Evolutionary conservation across 352 stramenopile genomes (phyloP).

Genomic region (Elongisporangium anandrum): DNA sequence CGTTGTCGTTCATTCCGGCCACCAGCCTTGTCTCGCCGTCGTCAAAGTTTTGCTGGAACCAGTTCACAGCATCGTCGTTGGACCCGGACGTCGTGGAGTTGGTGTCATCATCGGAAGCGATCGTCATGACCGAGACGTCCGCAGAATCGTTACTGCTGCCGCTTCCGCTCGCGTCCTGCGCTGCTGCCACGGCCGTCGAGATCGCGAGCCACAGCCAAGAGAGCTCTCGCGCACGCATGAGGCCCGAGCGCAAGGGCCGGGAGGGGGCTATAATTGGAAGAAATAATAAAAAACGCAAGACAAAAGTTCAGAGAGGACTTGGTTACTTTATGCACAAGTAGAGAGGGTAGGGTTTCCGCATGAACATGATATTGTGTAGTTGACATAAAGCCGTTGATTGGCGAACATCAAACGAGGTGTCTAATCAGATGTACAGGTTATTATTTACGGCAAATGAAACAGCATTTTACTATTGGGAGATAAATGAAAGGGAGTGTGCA

Average conservation of each 20-base stretch:
- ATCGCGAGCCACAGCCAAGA: neutral
- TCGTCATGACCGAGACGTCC: neutral
- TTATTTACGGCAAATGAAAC: no score
- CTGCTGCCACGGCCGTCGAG: neutral
- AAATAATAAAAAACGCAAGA: no score
- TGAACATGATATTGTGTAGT: no score
- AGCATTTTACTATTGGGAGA: no score
- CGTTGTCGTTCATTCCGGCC: conserved; percentile 9
- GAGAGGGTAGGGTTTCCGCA: no score
- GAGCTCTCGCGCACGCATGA: neutral
- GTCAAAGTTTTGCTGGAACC: conserved; percentile 23
- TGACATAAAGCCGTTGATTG: no score
- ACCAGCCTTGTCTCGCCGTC: conserved; percentile 34
- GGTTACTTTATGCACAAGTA: no score
- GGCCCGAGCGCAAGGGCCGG: neutral
- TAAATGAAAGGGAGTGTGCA: no score
- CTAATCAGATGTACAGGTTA: no score
- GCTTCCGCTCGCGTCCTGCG: neutral
- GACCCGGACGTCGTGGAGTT: neutral
- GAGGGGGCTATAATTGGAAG: no score
- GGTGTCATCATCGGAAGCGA: neutral
- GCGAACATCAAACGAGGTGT: no score
- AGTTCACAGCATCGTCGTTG: conserved; percentile 3
- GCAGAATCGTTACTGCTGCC: neutral
- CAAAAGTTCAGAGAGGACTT: no score